Conservation (phyloP, 495 filamentous ascomycete species). For the Neurospora sublineolata region DNA sequence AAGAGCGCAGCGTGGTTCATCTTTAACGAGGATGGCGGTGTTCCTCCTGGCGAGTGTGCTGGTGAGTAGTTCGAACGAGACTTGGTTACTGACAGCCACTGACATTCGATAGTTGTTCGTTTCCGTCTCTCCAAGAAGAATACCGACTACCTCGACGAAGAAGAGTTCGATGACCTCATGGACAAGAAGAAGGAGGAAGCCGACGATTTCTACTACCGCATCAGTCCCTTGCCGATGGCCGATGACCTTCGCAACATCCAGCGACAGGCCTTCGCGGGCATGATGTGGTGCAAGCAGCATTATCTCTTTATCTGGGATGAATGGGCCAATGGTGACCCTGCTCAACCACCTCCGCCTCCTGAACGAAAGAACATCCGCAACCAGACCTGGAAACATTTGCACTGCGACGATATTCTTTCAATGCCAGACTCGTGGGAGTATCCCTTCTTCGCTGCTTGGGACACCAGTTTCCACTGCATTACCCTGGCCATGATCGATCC, state of each 20-base stretch:
- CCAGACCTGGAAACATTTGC: constrained; percentile 80
- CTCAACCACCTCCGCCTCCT: constrained; percentile 68
- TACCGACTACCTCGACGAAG: constrained; percentile 76
- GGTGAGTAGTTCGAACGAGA: constrained; percentile 17
- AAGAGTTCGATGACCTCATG: constrained; percentile 81
- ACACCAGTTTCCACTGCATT: constrained; percentile 93
- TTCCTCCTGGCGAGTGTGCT: constrained; percentile 81
- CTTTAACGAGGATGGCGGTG: constrained; percentile 79
- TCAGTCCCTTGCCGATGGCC: constrained; percentile 87
- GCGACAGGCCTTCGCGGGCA: constrained; percentile 83
- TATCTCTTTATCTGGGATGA: constrained; percentile 96
- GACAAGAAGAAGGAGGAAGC: constrained; percentile 77
- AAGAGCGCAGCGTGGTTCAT: constrained; percentile 87
- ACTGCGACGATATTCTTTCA: constrained; percentile 86
- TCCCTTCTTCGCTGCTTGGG: constrained; percentile 96
- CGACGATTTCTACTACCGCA: constrained; percentile 88
- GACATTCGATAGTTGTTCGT: constrained; percentile 52
- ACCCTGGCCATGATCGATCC: constrained; percentile 94
- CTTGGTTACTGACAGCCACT: not conserved
- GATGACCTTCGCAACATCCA: constrained; percentile 94
- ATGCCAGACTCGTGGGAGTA: constrained; percentile 99
- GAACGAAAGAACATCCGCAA: constrained; percentile 75
- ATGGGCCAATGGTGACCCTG: constrained; percentile 75
- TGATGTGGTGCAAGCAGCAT: constrained; percentile 97
- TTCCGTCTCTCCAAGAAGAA: constrained; percentile 71